Percentiles rank a stretch among this genome's conserved stretches.
Evolutionary conservation across 495 filamentous ascomycete genomes (phyloP).

Genomic region (Penicillium antarcticum): DNA sequence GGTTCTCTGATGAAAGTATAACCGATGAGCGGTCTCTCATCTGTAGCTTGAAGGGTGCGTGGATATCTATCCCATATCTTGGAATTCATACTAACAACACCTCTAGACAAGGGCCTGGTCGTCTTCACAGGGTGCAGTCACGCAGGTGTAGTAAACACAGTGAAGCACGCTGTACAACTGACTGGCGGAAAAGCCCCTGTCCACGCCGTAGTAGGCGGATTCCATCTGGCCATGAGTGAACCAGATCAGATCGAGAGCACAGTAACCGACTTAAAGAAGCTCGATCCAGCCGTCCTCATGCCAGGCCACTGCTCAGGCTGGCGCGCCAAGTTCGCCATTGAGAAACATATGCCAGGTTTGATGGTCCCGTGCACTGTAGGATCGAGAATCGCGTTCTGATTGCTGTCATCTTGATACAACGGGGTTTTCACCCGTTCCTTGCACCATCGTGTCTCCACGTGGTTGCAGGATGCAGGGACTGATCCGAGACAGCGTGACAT

Average conservation of each 20-base stretch:
- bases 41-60: conserved; percentile 54
- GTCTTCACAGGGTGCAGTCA: conserved; percentile 64
- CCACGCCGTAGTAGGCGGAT: conserved; percentile 58
- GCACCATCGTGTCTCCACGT: conserved; percentile 16
- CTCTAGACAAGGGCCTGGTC: conserved; percentile 52
- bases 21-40: conserved; percentile 58
- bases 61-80: not conserved
- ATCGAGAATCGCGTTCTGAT: conserved; percentile 46
- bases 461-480: conserved; percentile 9
- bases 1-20: conserved; percentile 54
- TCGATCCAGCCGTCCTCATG: conserved; percentile 53
- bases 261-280: conserved; percentile 47
- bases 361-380: conserved; percentile 58
- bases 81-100: conserved; percentile 1
- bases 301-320: conserved; percentile 62
- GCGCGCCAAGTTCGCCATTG: conserved; percentile 59
- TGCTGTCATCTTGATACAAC: conserved; percentile 4
- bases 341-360: conserved; percentile 52
- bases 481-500: conserved; percentile 6
- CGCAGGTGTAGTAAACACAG: conserved; percentile 56
- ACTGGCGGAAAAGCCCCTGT: conserved; percentile 38
- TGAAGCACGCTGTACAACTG: conserved; percentile 46
- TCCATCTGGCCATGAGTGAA: conserved; percentile 53
- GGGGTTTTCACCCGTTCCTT: conserved; percentile 12
- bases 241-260: conserved; percentile 43